phyloP scores from a whole-genome alignment of 169 alveolate species.

The Neospora caninum region DNA sequence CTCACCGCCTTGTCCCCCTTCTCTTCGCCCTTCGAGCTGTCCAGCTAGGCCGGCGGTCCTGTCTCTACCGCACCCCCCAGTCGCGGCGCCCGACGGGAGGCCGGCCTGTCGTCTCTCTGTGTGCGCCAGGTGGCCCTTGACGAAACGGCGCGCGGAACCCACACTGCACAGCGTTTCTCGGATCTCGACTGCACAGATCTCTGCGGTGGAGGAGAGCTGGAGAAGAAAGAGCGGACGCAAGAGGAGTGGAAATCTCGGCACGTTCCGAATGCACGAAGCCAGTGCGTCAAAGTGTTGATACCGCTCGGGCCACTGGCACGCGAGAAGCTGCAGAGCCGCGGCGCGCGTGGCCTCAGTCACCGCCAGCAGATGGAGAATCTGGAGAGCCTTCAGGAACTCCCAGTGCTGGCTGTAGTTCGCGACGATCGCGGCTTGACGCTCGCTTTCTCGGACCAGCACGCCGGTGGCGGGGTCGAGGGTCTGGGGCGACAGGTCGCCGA shows the following conservation, averaged over 20 bases:
- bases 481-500: constrained; percentile 48
- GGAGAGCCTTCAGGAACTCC: constrained; percentile 50
- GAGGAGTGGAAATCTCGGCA: constrained; percentile 29
- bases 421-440: constrained; percentile 40
- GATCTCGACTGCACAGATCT: constrained; percentile 47
- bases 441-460: not conserved
- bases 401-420: constrained; percentile 57
- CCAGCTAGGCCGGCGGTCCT: not conserved
- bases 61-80: not conserved
- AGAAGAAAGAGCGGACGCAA: constrained; percentile 67
- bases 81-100: not conserved
- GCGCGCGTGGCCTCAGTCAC: constrained; percentile 22
- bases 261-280: constrained; percentile 17
- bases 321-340: constrained; percentile 56
- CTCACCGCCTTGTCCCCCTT: too few species aligned
- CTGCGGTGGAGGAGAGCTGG: constrained; percentile 58
- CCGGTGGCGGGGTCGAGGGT: constrained; percentile 41
- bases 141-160: not conserved
- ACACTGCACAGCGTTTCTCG: constrained; percentile 60
- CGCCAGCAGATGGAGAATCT: constrained; percentile 61
- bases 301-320: constrained; percentile 48
- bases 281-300: constrained; percentile 57
- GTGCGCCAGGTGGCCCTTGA: not conserved
- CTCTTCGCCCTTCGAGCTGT: too few species aligned
- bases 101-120: not conserved